Evolutionary conservation across 352 stramenopile species (phyloP), one percentile per base, ranked within the genome.

Genomic region (Pythium oligandrum): DNA sequence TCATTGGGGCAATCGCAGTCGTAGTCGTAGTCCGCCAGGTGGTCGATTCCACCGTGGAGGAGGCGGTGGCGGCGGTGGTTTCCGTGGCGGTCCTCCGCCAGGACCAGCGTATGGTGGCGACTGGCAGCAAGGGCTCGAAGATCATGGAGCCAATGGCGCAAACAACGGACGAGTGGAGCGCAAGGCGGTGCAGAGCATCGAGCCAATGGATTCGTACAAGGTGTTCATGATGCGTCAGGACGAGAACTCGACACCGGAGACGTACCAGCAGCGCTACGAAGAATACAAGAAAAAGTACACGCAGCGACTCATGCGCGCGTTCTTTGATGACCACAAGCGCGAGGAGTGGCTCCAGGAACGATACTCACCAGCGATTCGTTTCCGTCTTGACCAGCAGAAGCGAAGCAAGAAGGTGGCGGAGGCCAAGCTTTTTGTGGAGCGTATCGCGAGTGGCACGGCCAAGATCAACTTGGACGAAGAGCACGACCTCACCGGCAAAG

Each of bases 251-350:
- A 77, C 80, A 2, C 83, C 83, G 4, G 83, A 93, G 64, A 86
- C 82, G 30, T 93, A 90, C 46, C 78, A 90, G 57, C 80, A 93
- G 47, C 78, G 83, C 37, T 93, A 93, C 63, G 83, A 93, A 48
- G 83, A 93, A 55, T 93, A 93, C 72, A 93, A 91, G 66, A 93
- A 93, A 64, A 90, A 90, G 46, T 87, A 91, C 62, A 65, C 82
- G 48, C 81, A 91, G 61, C 76, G 77, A 0, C 53, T 90, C 26
- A 72, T 90, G 61, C 80, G 81, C 26, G 74, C 81, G n/a, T 93
- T 93, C 60, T 93, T 93, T 44, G 83, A 91, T 12, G 67, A 78
- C 45, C 83, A 93, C 68, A 93, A 93, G 63, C 67, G 71, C 8
- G 80, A 93, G 45, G 83, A 93, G 53, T 93, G 83, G 83, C 72